Conservation (phyloP, 768 basidiomycete species). For the Melanogaster broomeanus region DNA sequence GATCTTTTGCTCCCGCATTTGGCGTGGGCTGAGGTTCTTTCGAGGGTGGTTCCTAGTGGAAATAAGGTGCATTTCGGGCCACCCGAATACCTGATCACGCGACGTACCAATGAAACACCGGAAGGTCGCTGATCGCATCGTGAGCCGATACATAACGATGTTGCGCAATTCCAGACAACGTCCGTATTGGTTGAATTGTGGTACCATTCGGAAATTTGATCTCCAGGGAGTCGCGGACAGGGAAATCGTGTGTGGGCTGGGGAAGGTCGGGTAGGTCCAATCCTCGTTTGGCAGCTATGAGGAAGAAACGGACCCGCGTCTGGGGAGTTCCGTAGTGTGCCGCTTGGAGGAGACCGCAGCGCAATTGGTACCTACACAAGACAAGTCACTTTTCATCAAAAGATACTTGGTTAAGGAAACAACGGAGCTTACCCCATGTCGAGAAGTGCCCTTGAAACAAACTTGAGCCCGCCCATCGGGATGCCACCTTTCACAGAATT, state of each 20-base stretch:
- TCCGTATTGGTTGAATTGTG: conserved; percentile 45
- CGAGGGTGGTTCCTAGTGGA: conserved; percentile 26
- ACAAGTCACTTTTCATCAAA: neutral
- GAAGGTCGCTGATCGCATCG: conserved; percentile 76
- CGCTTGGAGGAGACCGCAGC: conserved; percentile 45
- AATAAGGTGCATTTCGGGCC: neutral
- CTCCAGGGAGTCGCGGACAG: conserved; percentile 41
- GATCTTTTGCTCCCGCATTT: conserved; percentile 21
- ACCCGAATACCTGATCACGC: neutral
- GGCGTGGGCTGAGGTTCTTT: conserved; percentile 3
- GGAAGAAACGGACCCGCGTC: conserved; percentile 48
- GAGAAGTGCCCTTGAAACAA: conserved; percentile 58
- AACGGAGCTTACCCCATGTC: conserved; percentile 59
- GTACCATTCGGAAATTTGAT: conserved; percentile 50
- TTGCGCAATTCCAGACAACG: conserved; percentile 51
- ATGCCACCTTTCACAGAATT: conserved; percentile 64
- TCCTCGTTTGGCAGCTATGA: conserved; percentile 42
- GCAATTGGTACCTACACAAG: conserved; percentile 42
- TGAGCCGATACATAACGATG: conserved; percentile 61
- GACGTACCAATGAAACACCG: conserved; percentile 70
- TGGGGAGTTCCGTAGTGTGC: conserved; percentile 52
- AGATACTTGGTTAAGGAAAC: neutral
- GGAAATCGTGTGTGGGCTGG: conserved; percentile 45
- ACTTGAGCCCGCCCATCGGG: conserved; percentile 73
- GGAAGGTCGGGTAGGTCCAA: conserved; percentile 41